These are phyloP conservation scores for Hirsutella rhossiliensis DNA, from an alignment of 2,329 filamentous ascomycete species.

Conservation along the genomic window DNA sequence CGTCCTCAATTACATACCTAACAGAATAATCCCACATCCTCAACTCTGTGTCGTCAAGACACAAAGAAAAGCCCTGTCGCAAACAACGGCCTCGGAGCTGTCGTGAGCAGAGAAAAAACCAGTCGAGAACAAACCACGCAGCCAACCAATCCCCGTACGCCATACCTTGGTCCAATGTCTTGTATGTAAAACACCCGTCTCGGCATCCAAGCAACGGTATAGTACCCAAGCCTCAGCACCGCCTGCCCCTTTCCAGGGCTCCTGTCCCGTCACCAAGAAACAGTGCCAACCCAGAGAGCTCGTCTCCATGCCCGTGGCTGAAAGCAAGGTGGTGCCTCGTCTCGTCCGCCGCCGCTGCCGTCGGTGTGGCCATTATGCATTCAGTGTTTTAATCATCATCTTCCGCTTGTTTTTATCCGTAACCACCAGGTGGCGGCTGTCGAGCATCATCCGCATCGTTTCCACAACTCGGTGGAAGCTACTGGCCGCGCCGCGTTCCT, in stretches of 20 bases:
- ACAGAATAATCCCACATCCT: background rate
- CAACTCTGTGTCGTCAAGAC: background rate
- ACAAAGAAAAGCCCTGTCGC: background rate
- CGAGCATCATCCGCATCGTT: conserved; percentile 59
- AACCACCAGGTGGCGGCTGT: conserved; percentile 53
- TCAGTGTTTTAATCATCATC: conserved; percentile 61
- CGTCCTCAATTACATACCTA: background rate
- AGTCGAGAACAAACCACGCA: background rate
- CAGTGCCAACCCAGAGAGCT: background rate
- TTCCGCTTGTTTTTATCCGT: conserved; percentile 52
- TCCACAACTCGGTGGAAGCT: conserved; percentile 79
- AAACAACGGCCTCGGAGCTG: background rate
- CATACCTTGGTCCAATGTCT: background rate
- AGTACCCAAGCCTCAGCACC: background rate
- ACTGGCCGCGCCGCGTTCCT: conserved; percentile 82
- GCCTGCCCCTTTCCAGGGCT: background rate
- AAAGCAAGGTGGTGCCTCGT: background rate
- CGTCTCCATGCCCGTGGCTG: background rate
- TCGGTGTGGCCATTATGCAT: background rate
- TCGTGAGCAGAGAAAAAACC: background rate
- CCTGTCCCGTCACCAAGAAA: background rate
- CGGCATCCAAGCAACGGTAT: background rate
- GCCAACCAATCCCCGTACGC: background rate
- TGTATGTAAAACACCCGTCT: background rate
- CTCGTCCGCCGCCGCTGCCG: background rate